These are phyloP conservation scores for Fusarium sp. DNA, from an alignment of 2,329 filamentous ascomycete genomes.

Conservation along the genomic window DNA sequence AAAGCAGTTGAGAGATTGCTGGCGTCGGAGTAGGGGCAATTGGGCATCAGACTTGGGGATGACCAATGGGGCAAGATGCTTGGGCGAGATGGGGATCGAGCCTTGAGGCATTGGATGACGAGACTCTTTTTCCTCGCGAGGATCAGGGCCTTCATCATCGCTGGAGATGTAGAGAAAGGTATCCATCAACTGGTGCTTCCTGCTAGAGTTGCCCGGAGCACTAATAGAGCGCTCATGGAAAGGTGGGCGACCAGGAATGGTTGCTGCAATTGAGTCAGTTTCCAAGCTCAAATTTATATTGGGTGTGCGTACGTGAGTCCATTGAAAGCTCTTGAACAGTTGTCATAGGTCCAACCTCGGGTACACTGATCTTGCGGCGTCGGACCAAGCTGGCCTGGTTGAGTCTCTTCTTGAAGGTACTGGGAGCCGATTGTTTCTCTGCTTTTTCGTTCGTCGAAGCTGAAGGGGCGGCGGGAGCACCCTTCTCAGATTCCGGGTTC, in stretches of 20 bases:
- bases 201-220: conserved; percentile 66
- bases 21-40: conserved; percentile 41
- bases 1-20: conserved; percentile 59
- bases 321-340: conserved; percentile 75
- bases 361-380: conserved; percentile 72
- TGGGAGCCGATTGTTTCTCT: conserved; percentile 52
- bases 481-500: conserved; percentile 64
- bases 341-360: conserved; percentile 75
- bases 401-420: conserved; percentile 63
- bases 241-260: conserved; percentile 73
- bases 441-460: conserved; percentile 54
- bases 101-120: conserved; percentile 8
- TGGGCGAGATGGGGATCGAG: conserved; percentile 59
- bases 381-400: conserved; percentile 69
- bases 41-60: conserved; percentile 57
- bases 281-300: background rate
- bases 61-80: conserved; percentile 65
- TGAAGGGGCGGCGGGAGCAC: conserved; percentile 58
- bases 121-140: conserved; percentile 41
- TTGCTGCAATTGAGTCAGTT: conserved; percentile 60
- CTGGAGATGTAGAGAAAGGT: conserved; percentile 42
- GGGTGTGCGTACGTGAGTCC: conserved; percentile 72
- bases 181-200: conserved; percentile 51
- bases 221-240: conserved; percentile 74
- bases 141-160: conserved; percentile 39